Evolutionary conservation across 352 stramenopile genomes (phyloP).

Genomic region (Plasmopara halstedii): DNA sequence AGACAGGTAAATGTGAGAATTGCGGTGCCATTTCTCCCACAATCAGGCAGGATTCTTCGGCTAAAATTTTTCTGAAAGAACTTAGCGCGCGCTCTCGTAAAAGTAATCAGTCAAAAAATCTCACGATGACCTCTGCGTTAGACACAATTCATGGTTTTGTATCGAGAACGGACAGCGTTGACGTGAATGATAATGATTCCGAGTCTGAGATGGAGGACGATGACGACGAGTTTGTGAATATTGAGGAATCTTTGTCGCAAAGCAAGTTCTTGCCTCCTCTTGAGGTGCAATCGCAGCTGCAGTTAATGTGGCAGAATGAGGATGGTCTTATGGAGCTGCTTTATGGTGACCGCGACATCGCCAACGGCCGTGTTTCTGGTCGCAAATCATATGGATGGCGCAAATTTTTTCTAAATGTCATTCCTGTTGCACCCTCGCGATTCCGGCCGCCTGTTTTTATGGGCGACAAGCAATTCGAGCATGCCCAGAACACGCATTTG

Average conservation of each 20-base stretch:
- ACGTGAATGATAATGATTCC: slow-evolving; percentile 37
- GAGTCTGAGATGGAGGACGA: slow-evolving; percentile 81
- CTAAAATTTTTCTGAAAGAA: slow-evolving; percentile 97
- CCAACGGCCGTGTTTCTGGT: slow-evolving; percentile 40
- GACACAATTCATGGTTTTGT: slow-evolving; percentile 74
- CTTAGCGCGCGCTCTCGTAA: slow-evolving; percentile 74
- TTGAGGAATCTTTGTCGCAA: slow-evolving; percentile 55
- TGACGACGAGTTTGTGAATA: slow-evolving; percentile 39
- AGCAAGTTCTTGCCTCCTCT: slow-evolving; percentile 94
- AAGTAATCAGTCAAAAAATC: slow-evolving; percentile 77
- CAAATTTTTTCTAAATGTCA: slow-evolving; percentile 95
- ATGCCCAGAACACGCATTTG: slow-evolving; percentile 95
- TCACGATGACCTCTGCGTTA: slow-evolving; percentile 71
- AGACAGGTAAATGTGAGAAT: slow-evolving; percentile 95
- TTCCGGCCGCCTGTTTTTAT: slow-evolving; percentile 98
- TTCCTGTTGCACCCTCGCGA: slow-evolving; percentile 94
- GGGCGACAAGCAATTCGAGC: slow-evolving; percentile 94
- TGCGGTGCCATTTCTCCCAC: slow-evolving; percentile 93
- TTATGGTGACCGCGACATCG: slow-evolving; percentile 82
- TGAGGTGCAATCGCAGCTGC: slow-evolving; percentile 93
- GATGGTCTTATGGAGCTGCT: slow-evolving; percentile 89
- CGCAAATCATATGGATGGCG: slow-evolving; percentile 74
- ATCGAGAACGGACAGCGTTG: slow-evolving; percentile 39
- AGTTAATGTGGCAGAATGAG: slow-evolving; percentile 93
- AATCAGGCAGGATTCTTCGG: slow-evolving; percentile 94